Conservation (phyloP, 495 filamentous ascomycete species). For the Hyaloscypha bicolor region DNA sequence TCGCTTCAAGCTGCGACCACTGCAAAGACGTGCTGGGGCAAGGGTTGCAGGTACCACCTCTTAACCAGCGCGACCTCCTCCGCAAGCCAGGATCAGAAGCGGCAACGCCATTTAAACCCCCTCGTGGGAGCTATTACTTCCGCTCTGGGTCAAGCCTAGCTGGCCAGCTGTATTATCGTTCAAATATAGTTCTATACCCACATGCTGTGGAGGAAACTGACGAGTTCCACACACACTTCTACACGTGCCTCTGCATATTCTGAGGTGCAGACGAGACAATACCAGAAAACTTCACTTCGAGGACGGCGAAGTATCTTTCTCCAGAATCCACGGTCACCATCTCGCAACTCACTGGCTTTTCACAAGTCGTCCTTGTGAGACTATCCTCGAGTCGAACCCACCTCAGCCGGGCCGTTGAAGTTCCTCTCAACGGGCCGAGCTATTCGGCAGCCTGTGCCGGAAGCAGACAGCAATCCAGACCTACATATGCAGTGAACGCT, state of each 20-base stretch:
- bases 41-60: constrained; percentile 33
- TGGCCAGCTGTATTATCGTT: background rate
- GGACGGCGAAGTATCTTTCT: background rate
- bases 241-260: constrained; percentile 26
- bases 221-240: constrained; percentile 1
- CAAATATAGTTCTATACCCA: constrained; percentile 15
- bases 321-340: background rate
- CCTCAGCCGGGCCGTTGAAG: constrained; percentile 10
- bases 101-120: constrained; percentile 23
- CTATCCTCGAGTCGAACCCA: constrained; percentile 4
- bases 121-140: constrained; percentile 3
- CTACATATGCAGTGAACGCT: constrained; percentile 30
- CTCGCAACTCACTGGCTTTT: background rate
- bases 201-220: background rate
- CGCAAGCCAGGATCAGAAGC: constrained; percentile 10
- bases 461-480: constrained; percentile 26
- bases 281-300: background rate
- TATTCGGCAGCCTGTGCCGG: constrained; percentile 25
- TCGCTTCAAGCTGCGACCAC: constrained; percentile 17
- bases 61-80: constrained; percentile 1
- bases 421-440: constrained; percentile 30
- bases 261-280: constrained; percentile 23
- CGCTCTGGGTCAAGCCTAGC: constrained; percentile 1
- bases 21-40: constrained; percentile 15
- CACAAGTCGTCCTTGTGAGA: background rate